These are phyloP conservation scores for Apiospora arundinis DNA, from an alignment of 2,329 filamentous ascomycete species.

Conservation along the genomic window DNA sequence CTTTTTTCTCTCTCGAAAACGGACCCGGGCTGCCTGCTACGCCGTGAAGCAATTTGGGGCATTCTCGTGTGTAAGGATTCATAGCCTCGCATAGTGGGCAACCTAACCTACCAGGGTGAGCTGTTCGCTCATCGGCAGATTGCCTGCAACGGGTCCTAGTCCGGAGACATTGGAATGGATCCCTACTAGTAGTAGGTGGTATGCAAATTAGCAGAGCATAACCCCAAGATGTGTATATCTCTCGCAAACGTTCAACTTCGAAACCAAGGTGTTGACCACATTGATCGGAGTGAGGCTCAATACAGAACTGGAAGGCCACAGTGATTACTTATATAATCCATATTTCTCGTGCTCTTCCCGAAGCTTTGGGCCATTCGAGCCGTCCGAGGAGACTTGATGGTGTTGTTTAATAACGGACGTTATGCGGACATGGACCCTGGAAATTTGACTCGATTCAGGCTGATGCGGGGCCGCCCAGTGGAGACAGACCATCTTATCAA, in stretches of 20 bases:
- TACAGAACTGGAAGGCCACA: background rate
- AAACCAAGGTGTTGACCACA: background rate
- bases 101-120: background rate
- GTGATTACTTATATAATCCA: background rate
- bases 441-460: background rate
- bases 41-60: background rate
- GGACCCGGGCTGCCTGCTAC: background rate
- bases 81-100: constrained; percentile 1
- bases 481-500: background rate
- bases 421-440: constrained; percentile 5
- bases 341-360: background rate
- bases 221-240: background rate
- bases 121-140: background rate
- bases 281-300: background rate
- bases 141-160: background rate
- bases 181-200: background rate
- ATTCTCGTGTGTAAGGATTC: background rate
- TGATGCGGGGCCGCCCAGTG: constrained; percentile 1
- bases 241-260: background rate
- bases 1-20: background rate
- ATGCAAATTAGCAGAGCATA: constrained; percentile 1
- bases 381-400: background rate
- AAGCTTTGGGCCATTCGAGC: background rate
- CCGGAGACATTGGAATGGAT: background rate
- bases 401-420: background rate